Percentiles rank a stretch among this genome's conserved stretches.
Conservation (phyloP, 352 stramenopile genomes). For the Globisporangium acanthophoron region DNA sequence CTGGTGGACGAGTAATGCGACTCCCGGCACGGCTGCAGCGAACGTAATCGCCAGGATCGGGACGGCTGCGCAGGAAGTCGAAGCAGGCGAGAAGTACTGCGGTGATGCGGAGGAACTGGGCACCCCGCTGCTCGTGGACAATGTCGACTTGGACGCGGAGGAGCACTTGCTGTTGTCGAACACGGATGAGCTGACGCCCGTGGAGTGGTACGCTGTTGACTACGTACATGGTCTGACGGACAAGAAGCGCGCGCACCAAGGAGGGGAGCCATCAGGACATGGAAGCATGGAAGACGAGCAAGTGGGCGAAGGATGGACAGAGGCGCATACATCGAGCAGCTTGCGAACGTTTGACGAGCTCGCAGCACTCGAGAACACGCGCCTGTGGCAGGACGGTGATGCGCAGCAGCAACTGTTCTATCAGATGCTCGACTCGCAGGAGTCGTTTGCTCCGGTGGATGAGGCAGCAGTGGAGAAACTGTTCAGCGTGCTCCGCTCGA, state of each 20-base stretch:
- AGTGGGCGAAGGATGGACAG: constrained; percentile 10
- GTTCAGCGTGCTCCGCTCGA: constrained; percentile 41
- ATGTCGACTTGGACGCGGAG: constrained; percentile 67
- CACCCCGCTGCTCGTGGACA: constrained; percentile 42
- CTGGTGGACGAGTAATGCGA: constrained; percentile 54
- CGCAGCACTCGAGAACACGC: constrained; percentile 23
- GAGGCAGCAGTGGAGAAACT: constrained; percentile 33
- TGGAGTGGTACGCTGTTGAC: constrained; percentile 85
- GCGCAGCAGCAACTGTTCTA: constrained; percentile 38
- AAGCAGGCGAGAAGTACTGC: constrained; percentile 45
- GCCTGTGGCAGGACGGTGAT: constrained; percentile 40
- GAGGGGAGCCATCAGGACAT: constrained; percentile 2
- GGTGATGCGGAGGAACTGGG: constrained; percentile 35
- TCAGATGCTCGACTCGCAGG: constrained; percentile 10
- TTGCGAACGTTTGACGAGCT: constrained; percentile 44
- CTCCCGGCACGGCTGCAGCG: constrained; percentile 20
- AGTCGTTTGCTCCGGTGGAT: constrained; percentile 11
- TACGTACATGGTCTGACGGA: constrained; percentile 62
- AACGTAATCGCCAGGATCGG: constrained; percentile 24
- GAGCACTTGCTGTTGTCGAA: constrained; percentile 80
- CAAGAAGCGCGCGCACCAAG: constrained; percentile 33
- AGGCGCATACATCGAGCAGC: constrained; percentile 17
- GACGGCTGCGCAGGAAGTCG: constrained; percentile 28
- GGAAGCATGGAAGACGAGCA: constrained; percentile 18
- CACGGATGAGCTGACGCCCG: constrained; percentile 73